Conservation (phyloP, 169 alveolate species). For the Cryptosporidium andersoni region DNA sequence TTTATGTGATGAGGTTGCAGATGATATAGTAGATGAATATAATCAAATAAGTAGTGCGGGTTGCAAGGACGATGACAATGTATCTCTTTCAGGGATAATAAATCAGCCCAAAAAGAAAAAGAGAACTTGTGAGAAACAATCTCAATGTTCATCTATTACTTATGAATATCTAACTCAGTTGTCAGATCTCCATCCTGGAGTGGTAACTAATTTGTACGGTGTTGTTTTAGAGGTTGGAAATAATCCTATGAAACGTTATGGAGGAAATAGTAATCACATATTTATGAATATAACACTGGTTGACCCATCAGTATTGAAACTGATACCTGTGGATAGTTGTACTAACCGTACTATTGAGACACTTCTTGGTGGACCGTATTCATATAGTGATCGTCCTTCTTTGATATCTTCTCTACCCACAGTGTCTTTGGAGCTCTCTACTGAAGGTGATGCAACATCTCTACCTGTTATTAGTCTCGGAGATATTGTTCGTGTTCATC, state of each 20-base stretch:
- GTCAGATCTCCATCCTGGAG: slow-evolving; percentile 50
- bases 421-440: slow-evolving; percentile 48
- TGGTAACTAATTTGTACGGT: slow-evolving; percentile 37
- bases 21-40: too few relatives aligned
- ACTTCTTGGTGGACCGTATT: slow-evolving; percentile 29
- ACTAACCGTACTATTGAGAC: slow-evolving; percentile 27
- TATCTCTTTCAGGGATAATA: too few relatives aligned
- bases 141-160: not conserved
- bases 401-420: slow-evolving; percentile 39
- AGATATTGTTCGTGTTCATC: slow-evolving; percentile 58
- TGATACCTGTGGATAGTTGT: slow-evolving; percentile 40
- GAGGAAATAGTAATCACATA: slow-evolving; percentile 22
- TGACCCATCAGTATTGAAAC: slow-evolving; percentile 60
- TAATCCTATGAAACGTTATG: slow-evolving; percentile 43
- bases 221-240: slow-evolving; percentile 67
- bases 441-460: slow-evolving; percentile 52
- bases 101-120: slow-evolving; percentile 5
- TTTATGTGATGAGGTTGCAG: too few relatives aligned
- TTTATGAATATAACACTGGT: slow-evolving; percentile 50
- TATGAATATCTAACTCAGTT: slow-evolving; percentile 31
- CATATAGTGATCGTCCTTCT: slow-evolving; percentile 28
- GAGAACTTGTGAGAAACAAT: not conserved
- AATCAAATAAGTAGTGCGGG: too few relatives aligned
- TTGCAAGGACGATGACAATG: too few relatives aligned
- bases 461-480: slow-evolving; percentile 61